Percentiles rank a stretch among this genome's conserved stretches.
phyloP scores from a whole-genome alignment of 139 green algal genomes.

The Edaphochlamys debaryana region DNA sequence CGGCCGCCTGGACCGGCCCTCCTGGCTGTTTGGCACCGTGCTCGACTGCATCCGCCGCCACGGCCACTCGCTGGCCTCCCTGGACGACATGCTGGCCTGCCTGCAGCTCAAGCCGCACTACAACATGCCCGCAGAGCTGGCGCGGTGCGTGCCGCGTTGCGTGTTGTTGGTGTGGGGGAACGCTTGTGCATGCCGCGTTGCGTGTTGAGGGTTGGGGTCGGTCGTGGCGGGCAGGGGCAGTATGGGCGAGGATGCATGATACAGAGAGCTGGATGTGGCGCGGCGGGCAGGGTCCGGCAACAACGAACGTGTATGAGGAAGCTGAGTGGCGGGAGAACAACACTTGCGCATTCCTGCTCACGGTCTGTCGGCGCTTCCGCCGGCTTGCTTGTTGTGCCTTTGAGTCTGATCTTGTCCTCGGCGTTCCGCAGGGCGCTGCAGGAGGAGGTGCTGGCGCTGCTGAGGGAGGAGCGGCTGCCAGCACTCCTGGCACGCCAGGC shows the following conservation, averaged over 20 bases:
- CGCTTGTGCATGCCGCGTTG: neutral
- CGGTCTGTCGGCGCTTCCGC: no score
- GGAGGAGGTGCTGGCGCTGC: slow-evolving; percentile 8
- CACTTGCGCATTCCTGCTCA: no score
- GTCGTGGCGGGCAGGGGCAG: no score
- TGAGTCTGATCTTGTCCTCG: no score
- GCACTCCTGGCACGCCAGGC: neutral
- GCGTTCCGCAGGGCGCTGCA: slow-evolving; percentile 22
- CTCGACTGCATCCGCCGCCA: slow-evolving; percentile 15
- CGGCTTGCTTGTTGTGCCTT: no score
- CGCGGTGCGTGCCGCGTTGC: slow-evolving; percentile 10
- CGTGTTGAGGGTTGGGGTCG: neutral
- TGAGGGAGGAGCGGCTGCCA: neutral
- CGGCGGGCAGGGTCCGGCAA: no score
- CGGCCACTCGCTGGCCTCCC: slow-evolving; percentile 1
- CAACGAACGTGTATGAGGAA: no score
- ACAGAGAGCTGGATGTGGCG: no score
- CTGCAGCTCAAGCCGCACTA: slow-evolving; percentile 38
- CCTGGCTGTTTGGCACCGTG: slow-evolving; percentile 34
- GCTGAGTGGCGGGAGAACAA: no score
- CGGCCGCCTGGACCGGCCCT: slow-evolving; percentile 29
- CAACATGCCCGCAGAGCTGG: slow-evolving; percentile 34
- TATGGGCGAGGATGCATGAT: no score
- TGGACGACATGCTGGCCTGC: slow-evolving; percentile 34
- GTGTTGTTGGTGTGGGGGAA: neutral